These are phyloP conservation scores for Cystoisospora suis DNA, from an alignment of 169 alveolate genomes.

Conservation along the genomic window DNA sequence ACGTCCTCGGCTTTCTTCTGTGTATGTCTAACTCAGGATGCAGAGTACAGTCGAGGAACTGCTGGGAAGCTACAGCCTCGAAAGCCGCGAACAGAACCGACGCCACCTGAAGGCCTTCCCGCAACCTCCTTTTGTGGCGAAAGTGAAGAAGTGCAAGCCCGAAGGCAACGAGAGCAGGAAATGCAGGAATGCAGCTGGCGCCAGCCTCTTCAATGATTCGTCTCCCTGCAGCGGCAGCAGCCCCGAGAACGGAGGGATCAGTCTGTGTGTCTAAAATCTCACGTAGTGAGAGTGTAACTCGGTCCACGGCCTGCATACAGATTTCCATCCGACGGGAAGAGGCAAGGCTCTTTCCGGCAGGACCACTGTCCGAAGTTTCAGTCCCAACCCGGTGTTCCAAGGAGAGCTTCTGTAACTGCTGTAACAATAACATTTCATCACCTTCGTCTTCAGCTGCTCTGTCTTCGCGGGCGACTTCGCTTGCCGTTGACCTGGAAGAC, in stretches of 20 bases:
- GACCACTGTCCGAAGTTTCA: background rate
- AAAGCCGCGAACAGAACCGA: background rate
- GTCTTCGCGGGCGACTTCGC: background rate
- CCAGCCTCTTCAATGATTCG: background rate
- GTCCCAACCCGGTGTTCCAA: background rate
- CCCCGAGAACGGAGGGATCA: background rate
- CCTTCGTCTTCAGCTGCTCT: background rate
- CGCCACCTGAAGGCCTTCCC: background rate
- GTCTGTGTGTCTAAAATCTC: background rate
- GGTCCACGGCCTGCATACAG: background rate
- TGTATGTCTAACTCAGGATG: background rate
- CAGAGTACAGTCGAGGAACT: background rate
- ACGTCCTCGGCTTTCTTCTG: background rate
- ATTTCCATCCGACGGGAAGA: background rate
- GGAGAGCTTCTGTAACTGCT: background rate
- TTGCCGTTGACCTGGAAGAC: background rate
- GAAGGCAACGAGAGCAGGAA: background rate
- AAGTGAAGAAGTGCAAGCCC: conserved; percentile 13
- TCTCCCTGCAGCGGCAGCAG: background rate
- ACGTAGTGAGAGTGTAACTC: background rate
- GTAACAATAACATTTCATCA: conserved; percentile 7
- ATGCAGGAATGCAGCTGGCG: background rate
- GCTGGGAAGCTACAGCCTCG: background rate
- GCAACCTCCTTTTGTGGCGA: background rate
- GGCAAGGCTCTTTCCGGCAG: background rate